These are phyloP conservation scores for Eucalyptus rudis DNA, from an alignment of 345 rosid genomes.

Conservation along the genomic window DNA sequence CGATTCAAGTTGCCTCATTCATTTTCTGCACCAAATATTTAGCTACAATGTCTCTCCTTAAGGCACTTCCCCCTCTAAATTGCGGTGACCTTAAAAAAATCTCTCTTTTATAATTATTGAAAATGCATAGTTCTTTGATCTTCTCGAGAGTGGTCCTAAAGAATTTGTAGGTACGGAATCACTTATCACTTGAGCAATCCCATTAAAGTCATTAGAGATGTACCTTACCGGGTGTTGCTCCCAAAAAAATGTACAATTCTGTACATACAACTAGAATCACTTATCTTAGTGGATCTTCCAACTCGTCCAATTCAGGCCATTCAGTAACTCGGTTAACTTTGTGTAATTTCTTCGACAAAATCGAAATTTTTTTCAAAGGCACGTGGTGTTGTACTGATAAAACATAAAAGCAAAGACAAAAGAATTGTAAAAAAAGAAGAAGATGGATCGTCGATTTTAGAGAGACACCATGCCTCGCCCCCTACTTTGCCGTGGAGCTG, in stretches of 20 bases:
- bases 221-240: background rate
- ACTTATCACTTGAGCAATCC: background rate
- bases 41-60: background rate
- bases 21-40: background rate
- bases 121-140: background rate
- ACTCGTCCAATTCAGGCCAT: background rate
- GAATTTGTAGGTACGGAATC: background rate
- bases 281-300: background rate
- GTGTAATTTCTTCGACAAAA: background rate
- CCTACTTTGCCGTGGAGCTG: background rate
- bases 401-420: background rate
- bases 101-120: background rate
- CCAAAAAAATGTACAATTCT: background rate
- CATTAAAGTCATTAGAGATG: background rate
- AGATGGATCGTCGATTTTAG: background rate
- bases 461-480: background rate
- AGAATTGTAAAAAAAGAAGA: background rate
- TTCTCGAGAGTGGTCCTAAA: background rate
- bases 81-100: accelerated
- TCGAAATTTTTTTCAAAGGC: background rate
- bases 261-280: background rate
- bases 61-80: background rate
- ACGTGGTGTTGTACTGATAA: background rate
- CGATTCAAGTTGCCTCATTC: background rate
- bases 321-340: accelerated